Conservation (phyloP, 208 protist species). For the Leptomonas pyrrhocoris region DNA sequence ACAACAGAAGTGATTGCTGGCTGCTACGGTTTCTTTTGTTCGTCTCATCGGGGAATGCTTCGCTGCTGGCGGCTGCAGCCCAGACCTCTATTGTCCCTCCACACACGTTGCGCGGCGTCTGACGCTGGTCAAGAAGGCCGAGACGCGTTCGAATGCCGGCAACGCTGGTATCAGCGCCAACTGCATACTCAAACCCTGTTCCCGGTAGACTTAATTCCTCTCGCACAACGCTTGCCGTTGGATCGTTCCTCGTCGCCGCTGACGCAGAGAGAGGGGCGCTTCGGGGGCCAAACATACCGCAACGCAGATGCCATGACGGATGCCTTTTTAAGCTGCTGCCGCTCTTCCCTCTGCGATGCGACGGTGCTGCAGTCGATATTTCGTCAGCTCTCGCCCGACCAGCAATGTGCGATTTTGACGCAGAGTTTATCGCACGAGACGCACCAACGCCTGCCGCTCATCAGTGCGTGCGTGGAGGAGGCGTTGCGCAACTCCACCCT, state of each 20-base stretch:
- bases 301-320: conserved; percentile 16
- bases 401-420: conserved; percentile 20
- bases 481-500: conserved; percentile 8
- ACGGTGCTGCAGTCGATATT: conserved; percentile 16
- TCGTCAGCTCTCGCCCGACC: conserved; percentile 21
- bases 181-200: conserved; percentile 17
- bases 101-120: not conserved
- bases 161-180: conserved; percentile 31
- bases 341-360: conserved; percentile 15
- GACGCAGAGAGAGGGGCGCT: not conserved
- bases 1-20: no score
- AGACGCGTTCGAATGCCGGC: conserved; percentile 8
- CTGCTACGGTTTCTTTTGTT: not conserved
- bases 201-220: conserved; percentile 29
- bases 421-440: not conserved
- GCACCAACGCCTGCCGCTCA: not conserved
- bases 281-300: no score
- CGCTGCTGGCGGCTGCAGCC: not conserved
- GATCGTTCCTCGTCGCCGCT: not conserved
- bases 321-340: conserved; percentile 31
- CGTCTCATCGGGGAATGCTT: not conserved
- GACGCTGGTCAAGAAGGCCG: not conserved
- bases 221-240: conserved; percentile 18
- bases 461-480: not conserved
- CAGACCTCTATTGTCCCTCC: not conserved